phyloP scores from a whole-genome alignment of 1,139 yeast genomes.

The Blastobotrys serpentis region DNA sequence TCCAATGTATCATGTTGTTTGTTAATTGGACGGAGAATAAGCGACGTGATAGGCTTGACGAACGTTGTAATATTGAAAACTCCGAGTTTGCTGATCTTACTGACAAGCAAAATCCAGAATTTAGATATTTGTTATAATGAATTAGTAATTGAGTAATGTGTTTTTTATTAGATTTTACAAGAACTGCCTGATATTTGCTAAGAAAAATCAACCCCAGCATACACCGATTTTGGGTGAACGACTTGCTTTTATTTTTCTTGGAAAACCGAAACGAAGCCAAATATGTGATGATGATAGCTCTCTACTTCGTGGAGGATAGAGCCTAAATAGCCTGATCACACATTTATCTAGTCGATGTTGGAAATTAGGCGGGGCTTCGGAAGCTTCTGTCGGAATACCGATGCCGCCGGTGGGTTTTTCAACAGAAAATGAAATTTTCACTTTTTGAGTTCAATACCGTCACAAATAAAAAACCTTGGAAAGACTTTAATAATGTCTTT shows the following conservation, averaged over 20 bases:
- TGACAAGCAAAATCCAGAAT: constrained; percentile 60
- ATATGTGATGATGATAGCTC: no score
- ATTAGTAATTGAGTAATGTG: neutral
- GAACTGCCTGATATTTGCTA: no score
- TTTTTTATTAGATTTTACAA: neutral
- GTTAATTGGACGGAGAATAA: constrained; percentile 37
- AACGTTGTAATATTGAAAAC: constrained; percentile 35
- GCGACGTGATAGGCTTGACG: constrained; percentile 32
- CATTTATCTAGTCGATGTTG: no score
- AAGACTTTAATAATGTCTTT: neutral
- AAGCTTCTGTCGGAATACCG: no score
- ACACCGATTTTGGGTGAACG: no score
- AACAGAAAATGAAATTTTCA: neutral
- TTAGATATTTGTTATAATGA: constrained; percentile 31
- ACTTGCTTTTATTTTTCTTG: no score
- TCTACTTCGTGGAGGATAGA: no score
- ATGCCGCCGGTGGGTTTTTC: no score
- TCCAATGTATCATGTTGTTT: constrained; percentile 29
- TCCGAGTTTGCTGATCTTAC: constrained; percentile 63
- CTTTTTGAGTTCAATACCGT: neutral
- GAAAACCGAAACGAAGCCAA: no score
- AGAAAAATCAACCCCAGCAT: no score
- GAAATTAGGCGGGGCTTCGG: no score
- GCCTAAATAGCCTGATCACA: no score
- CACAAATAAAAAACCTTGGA: neutral